Evolutionary conservation across 495 filamentous ascomycete genomes (phyloP), one percentile per base, ranked within the genome.

Genomic region (Friedmanniomyces endolithicus): DNA sequence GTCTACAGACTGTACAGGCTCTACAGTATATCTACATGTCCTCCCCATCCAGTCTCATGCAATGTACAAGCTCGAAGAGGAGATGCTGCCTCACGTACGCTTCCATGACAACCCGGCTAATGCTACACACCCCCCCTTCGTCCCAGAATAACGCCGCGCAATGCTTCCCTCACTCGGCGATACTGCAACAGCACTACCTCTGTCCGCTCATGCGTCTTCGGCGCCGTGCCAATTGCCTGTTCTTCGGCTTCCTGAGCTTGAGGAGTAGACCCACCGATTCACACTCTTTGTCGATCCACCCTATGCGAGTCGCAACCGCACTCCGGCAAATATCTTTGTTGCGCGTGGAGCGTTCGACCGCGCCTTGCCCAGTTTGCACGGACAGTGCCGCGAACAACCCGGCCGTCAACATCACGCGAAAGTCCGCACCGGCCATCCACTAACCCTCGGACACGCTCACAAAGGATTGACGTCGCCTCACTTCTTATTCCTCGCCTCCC

Each of bases 401-500:
- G n/a, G n/a, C n/a, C n/a, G n/a, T n/a, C n/a, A n/a, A n/a, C n/a
- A n/a, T n/a, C n/a, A n/a, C n/a, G n/a, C n/a, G n/a, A n/a, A n/a
- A n/a, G n/a, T n/a, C n/a, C n/a, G n/a, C n/a, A n/a, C n/a, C n/a
- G n/a, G n/a, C n/a, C n/a, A n/a, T n/a, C n/a, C n/a, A n/a, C n/a
- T n/a, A n/a, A n/a, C n/a, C n/a, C n/a, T n/a, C n/a, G n/a, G n/a
- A n/a, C n/a, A n/a, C n/a, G n/a, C n/a, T n/a, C n/a, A n/a, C n/a
- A n/a, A n/a, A n/a, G n/a, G n/a, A 3, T 52, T 16, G 9, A 52
- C 52, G 23, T 72, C n/a, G n/a, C n/a, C 29, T 71, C 27, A 82
- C 72, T 79, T 79, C 71, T 84, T 85, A 62, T 82, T 77, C 68
- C 83, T 82, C 56, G 82, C 84, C 56, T 82, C 83, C 65, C 85